These are phyloP conservation scores for Nicotiana obtusifolia DNA, from an alignment of 257 asterid genomes.

Conservation along the genomic window DNA sequence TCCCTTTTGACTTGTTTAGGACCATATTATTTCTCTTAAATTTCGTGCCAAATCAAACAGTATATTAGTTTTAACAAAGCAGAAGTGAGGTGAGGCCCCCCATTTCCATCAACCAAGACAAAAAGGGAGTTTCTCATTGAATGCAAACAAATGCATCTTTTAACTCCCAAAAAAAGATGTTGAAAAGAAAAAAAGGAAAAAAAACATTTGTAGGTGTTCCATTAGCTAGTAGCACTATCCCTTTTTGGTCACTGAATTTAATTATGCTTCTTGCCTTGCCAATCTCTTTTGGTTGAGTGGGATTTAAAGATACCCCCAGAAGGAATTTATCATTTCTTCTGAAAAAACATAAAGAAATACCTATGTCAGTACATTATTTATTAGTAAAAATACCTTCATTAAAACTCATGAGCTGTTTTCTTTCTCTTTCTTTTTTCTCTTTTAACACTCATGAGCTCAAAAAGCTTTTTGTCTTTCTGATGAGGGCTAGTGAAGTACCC, in stretches of 20 bases:
- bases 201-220: background rate
- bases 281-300: background rate
- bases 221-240: slow-evolving; percentile 5
- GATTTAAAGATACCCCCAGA: slow-evolving; percentile 21
- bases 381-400: background rate
- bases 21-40: no score
- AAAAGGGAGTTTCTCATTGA: slow-evolving; percentile 32
- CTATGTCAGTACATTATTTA: background rate
- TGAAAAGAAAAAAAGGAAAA: background rate
- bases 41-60: no score
- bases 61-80: background rate
- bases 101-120: slow-evolving; percentile 42
- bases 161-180: background rate
- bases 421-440: background rate
- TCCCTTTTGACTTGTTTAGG: no score
- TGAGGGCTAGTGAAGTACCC: background rate
- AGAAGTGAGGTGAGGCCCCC: slow-evolving; percentile 21
- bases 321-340: background rate
- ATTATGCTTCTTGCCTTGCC: slow-evolving; percentile 15
- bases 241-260: slow-evolving; percentile 22
- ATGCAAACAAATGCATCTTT: slow-evolving; percentile 34
- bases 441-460: background rate
- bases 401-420: background rate
- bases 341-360: background rate
- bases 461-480: background rate